These are phyloP conservation scores for Pseudopithomyces maydicus DNA, from an alignment of 2,329 filamentous ascomycete genomes.

Conservation along the genomic window DNA sequence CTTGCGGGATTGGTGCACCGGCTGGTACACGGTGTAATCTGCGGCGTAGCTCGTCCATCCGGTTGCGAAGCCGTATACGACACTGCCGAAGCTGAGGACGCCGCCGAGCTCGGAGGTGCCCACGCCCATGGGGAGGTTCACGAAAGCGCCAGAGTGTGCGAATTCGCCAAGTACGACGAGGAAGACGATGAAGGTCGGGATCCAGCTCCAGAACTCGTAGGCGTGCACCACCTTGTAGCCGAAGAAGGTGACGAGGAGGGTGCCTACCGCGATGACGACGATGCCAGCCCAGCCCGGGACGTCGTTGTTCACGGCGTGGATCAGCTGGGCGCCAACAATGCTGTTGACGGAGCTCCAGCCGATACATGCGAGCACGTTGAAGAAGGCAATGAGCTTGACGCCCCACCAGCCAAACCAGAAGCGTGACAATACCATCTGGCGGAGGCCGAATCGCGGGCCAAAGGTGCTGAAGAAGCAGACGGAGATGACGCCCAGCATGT, in stretches of 20 bases:
- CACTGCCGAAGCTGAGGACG: conserved; percentile 68
- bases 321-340: conserved; percentile 78
- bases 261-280: conserved; percentile 71
- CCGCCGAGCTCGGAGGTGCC: conserved; percentile 65
- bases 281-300: conserved; percentile 78
- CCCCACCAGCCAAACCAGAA: conserved; percentile 77
- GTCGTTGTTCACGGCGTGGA: conserved; percentile 71
- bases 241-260: conserved; percentile 72
- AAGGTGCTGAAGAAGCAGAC: conserved; percentile 81
- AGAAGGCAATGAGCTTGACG: conserved; percentile 71
- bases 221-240: conserved; percentile 76
- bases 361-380: conserved; percentile 72
- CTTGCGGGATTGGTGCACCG: conserved; percentile 60
- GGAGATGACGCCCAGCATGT: conserved; percentile 71
- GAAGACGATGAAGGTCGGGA: conserved; percentile 74
- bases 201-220: conserved; percentile 78
- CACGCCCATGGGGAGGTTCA: conserved; percentile 63
- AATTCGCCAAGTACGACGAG: conserved; percentile 72
- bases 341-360: conserved; percentile 80
- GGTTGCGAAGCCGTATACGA: conserved; percentile 71
- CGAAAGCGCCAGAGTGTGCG: conserved; percentile 69
- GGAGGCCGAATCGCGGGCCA: conserved; percentile 73
- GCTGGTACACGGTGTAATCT: conserved; percentile 83
- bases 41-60: conserved; percentile 77
- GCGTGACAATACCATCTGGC: conserved; percentile 80